Evolutionary conservation across 768 basidiomycete species (phyloP), one percentile per base, ranked within the genome.

Genomic region (Mycena albidolilacea): DNA sequence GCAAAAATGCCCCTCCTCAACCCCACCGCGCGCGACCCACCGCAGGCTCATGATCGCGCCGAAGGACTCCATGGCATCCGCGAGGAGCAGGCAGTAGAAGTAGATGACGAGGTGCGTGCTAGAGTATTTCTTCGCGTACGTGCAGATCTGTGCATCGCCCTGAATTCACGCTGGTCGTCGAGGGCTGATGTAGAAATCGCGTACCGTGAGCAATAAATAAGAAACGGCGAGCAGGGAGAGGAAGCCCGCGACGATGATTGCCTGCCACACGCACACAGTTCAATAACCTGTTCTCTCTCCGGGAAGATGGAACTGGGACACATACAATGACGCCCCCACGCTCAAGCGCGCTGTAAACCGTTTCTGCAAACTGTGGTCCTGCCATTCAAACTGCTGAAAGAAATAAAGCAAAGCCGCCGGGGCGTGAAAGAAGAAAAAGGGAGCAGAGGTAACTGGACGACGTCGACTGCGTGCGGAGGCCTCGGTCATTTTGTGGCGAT

Each of bases 21-120:
- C 61, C 2, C 60, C 60, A 9, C 68, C 68, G 1, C 78, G 63
- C 11, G 52, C 17, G 21, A 65, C 55, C 70, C 70, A 71, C 11
- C 7, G 7, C 6, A 65, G 14, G 30, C 62, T 71, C 64, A 71
- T 71, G 17, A 71, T 58, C 12, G 63, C n/a, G 41, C 70, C 70
- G 19, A 54, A n/a, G 12, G 70, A 43, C 64, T 58, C 41, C 63
- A 71, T 61, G 46, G n/a, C 43, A 43, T 71, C 64, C 11, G 70
- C 46, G 2, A 66, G 41, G 5, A 71, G 17, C 43, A 71, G 58
- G 48, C 63, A 71, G 46, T 37, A n/a, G 23, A 64, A 71, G 17
- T 71, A 71, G 21, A 66, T 5, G 1, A 65, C 35, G 19, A 71
- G 44, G 54, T 71, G 70, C 5, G 70, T 71, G 4, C 48, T 38